Evolutionary conservation across 257 asterid genomes (phyloP), one percentile per base, ranked within the genome.

Genomic region (Solanum piurae): DNA sequence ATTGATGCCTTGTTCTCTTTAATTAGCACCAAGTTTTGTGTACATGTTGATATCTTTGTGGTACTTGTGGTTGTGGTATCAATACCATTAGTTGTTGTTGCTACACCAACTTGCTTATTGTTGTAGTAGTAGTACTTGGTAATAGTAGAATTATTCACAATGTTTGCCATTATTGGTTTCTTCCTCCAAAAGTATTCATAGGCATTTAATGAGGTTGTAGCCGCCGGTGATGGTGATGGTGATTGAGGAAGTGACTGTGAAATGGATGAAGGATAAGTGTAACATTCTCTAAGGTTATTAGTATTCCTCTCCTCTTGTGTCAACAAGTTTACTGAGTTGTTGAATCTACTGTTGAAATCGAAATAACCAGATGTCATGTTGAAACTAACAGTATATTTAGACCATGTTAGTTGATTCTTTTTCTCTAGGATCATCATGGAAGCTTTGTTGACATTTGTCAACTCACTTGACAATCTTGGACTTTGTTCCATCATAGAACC

Each of bases 111-210:
- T 49, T 89, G 40, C 10, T 79, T 46, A 42, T 42, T 77, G 37
- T n/a, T 87, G 71, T 84, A 27, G 23, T 85, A 33, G 27, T 83
- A 33, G 27, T 87, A 27, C 66, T 87, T 88, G 89, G 74, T 74
- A 25, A 23, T 87, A 74, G 36, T 85, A 86, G 87, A 10, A 72
- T 21, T 89, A 85, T 84, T 85, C 73, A 87, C 71, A 66, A 90
- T 86, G 69, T 87, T 89, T 34, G 86, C 58, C 36, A 73, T 60
- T 33, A 83, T 58, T 55, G 91, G 86, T 89, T 93, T 92, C 87
- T 86, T 92, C 84, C 94, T 83, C 98, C 98, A 96, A 88, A 95
- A 95, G 88, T 94, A 93, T 68, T 95, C 94, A 74, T 93, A 96
- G 13, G 91, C 91, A 85, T 96, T 96, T 89, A 93, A 89, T 20